Conservation (phyloP, 2,329 filamentous ascomycete genomes). For the Mariannaea sp. region DNA sequence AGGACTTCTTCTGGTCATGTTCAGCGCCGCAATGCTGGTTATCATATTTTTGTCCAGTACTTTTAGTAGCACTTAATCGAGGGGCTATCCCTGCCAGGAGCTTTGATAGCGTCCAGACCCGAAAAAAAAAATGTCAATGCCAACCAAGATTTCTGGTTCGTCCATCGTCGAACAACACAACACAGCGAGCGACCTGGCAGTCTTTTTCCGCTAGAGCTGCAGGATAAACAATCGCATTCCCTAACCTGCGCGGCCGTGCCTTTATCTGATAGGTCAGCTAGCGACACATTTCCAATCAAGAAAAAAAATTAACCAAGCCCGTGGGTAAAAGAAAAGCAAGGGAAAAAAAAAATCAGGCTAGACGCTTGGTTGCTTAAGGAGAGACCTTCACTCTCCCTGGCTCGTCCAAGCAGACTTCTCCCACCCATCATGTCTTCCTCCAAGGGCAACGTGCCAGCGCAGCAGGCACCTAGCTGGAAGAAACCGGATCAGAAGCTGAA, state of each 20-base stretch:
- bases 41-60: conserved; percentile 28
- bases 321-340: conserved; percentile 29
- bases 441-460: conserved; percentile 49
- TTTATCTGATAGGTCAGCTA: conserved; percentile 22
- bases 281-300: conserved; percentile 15
- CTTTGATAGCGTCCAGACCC: conserved; percentile 31
- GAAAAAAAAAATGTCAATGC: conserved; percentile 39
- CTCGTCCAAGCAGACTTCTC: conserved; percentile 18
- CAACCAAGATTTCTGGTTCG: conserved; percentile 29
- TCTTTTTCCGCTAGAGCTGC: conserved; percentile 28
- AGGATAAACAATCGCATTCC: conserved; percentile 22
- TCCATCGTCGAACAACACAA: conserved; percentile 26
- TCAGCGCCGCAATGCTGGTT: background rate
- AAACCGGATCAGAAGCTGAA: conserved; percentile 68
- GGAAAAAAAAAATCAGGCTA: conserved; percentile 19
- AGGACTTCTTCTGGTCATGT: background rate
- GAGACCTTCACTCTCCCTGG: conserved; percentile 14
- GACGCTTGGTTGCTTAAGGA: conserved; percentile 16
- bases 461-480: conserved; percentile 63
- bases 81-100: conserved; percentile 28
- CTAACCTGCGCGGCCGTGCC: conserved; percentile 15
- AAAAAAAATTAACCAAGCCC: conserved; percentile 27
- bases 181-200: conserved; percentile 30
- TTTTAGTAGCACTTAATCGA: conserved; percentile 18
- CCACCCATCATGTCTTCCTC: conserved; percentile 50